Base-by-base conservation (phyloP, 2,329 filamentous ascomycete genomes). In the Pseudocercospora musae region DNA sequence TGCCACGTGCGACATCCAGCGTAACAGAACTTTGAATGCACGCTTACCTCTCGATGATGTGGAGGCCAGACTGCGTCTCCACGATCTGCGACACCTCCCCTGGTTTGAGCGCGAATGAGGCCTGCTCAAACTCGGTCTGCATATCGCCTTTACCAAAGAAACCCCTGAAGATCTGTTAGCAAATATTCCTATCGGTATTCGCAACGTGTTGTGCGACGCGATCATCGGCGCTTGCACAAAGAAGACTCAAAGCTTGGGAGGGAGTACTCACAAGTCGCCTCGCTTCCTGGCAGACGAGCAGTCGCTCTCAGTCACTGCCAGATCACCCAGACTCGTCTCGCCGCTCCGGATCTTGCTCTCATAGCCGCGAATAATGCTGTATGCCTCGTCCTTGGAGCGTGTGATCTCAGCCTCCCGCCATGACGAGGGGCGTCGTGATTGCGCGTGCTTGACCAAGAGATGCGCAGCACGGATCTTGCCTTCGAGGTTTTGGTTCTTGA, bases 101-200 rank as follows among this genome's bases (percentile, higher is more conserved):
- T 1, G 89, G 88, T 77, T 93, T 85, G 59, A 99, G 82, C n/a
- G 85, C 88, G 79, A 99, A 99, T 1, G 95, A 90, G 4, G 93
- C 93, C 60, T 97, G 92, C 79, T 99, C 95, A 74, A 99, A 99
- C 79, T 97, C 94, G 81, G 93, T 94, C 77, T 99, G 95, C 95
- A 99, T 99, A 73, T 98, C 94, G 27, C 92, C 92, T 72, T 85
- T 88, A 60, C 92, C 93, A 77, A 99, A 99, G 78, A 93, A 96
- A 20, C 95, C 95, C 66, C 86, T 89, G 62, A n/a, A 46, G 52
- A 25, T 29, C 21, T 37, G 55, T 71, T 62, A 71, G 70, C 59
- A 15, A 7, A 60, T 62, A 49, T 44, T 23, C n/a, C 18, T 8
- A 11, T 27, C 18, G 50, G 62, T 15, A 21, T 52, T 53, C 63